phyloP scores from a whole-genome alignment of 2,329 filamentous ascomycete genomes.

The Xylariaceae sp. region DNA sequence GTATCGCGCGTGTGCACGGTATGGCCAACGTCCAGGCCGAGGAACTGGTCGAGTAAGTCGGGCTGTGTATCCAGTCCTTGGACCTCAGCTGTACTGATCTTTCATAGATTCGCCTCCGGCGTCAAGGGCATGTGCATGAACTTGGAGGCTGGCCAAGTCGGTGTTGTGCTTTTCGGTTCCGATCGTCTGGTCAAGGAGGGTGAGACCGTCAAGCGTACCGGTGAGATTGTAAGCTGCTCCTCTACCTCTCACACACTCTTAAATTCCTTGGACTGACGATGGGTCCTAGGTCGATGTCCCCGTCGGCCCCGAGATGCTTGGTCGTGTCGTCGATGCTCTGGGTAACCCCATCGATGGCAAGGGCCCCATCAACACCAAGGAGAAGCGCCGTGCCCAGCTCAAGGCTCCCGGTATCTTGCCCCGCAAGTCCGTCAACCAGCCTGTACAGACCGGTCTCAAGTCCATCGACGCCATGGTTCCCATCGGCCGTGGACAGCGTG shows the following conservation, averaged over 20 bases:
- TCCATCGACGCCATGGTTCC: constrained; percentile 99
- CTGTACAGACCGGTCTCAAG: constrained; percentile 99
- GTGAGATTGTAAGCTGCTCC: constrained; percentile 81
- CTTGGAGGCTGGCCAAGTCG: constrained; percentile 99
- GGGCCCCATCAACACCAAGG: constrained; percentile 87
- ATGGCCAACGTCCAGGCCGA: constrained; percentile 99
- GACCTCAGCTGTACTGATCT: constrained; percentile 20
- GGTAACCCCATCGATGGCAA: constrained; percentile 99
- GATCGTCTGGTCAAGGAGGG: constrained; percentile 99
- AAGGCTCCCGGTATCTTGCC: constrained; percentile 99
- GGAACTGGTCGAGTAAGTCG: constrained; percentile 96
- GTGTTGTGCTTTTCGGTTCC: constrained; percentile 99
- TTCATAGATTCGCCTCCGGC: constrained; percentile 86
- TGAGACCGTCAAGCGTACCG: constrained; percentile 99
- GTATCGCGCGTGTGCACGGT: constrained; percentile 99
- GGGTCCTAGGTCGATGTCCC: constrained; percentile 83
- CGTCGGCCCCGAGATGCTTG: constrained; percentile 87
- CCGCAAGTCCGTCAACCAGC: constrained; percentile 94
- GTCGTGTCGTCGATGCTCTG: constrained; percentile 96
- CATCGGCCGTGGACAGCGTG: constrained; percentile 99
- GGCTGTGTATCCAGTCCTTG: constrained; percentile 13
- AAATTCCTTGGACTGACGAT: neutral
- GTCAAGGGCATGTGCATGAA: constrained; percentile 99
- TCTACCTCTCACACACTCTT: neutral
- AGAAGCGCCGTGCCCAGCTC: constrained; percentile 94